Evolutionary conservation across 805 yeast genomes (phyloP), one percentile per base, ranked within the genome.

Genomic region (Starmerella asiatica): DNA sequence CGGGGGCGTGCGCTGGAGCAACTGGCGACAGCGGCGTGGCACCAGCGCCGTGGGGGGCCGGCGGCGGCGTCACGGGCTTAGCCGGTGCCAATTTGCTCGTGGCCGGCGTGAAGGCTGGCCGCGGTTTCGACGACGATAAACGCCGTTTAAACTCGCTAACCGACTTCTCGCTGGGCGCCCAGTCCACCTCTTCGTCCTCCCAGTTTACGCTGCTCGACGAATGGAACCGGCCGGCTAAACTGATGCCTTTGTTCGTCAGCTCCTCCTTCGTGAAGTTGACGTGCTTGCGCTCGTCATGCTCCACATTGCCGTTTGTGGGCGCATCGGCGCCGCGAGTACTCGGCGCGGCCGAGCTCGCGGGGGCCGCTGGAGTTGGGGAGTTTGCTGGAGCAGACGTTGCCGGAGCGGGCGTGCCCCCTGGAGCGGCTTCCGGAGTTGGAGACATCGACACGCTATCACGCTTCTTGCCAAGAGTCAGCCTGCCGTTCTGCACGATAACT

Each of bases 101-200:
- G 26, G 9, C 11, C 11, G 26, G 11, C 11, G 9, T 11, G 11
- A 23, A 23, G 11, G 9, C 11, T 12, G 29, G 38, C 19, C 15
- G 19, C 24, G 5, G 33, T 21, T 21, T 19, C 12, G 21, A 21
- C 28, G 27, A 21, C 16, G 16, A 37, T 14, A 5, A 21, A 33
- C 29, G 24, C 23, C 34, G 24, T 14, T 21, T 34, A n/a, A 20
- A 21, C 26, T 32, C 27, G 8, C 17, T 27, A 34, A 21, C 17
- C 23, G 40, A 14, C 29, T 26, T 19, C 17, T 40, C 38, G 16
- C 34, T 34, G 43, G 53, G 51, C 50, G 47, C 48, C 29, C 54
- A 58, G 37, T 52, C 60, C 35, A 60, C 66, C 35, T 60, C 66
- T 32, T 60, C 64, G 37, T 58, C 64, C 29, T 55, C 64, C 66